phyloP scores from a whole-genome alignment of 2,329 filamentous ascomycete species.

The Coleophoma eucalyptorum region DNA sequence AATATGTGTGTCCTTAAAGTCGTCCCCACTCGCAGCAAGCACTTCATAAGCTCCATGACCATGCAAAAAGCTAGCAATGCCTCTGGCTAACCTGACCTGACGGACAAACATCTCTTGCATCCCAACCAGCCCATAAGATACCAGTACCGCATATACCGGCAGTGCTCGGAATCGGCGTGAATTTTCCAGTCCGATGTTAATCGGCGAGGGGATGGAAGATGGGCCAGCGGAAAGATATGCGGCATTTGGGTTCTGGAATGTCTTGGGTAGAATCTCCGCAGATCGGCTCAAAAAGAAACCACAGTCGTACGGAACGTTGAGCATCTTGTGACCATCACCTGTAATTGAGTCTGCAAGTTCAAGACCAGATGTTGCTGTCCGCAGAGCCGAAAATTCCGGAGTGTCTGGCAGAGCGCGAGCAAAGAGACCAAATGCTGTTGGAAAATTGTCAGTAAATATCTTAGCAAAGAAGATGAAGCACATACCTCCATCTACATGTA shows the following conservation, averaged over 20 bases:
- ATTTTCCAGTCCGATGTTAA: slow-evolving; percentile 88
- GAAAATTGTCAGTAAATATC: slow-evolving; percentile 1
- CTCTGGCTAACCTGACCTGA: slow-evolving; percentile 69
- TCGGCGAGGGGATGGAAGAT: slow-evolving; percentile 64
- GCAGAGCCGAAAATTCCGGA: slow-evolving; percentile 52
- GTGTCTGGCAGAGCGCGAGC: slow-evolving; percentile 58
- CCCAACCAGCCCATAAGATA: slow-evolving; percentile 69
- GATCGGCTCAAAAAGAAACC: slow-evolving; percentile 82
- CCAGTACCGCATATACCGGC: slow-evolving; percentile 79
- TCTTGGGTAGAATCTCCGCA: slow-evolving; percentile 49
- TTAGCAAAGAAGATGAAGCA: slow-evolving; percentile 5
- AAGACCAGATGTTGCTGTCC: slow-evolving; percentile 54
- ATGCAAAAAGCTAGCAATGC: slow-evolving; percentile 60
- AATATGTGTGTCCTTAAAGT: slow-evolving; percentile 36
- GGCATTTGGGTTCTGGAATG: slow-evolving; percentile 83
- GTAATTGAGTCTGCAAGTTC: slow-evolving; percentile 86
- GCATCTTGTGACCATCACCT: slow-evolving; percentile 83
- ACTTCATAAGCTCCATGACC: slow-evolving; percentile 61
- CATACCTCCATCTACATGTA: slow-evolving; percentile 79
- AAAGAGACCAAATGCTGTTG: slow-evolving; percentile 77
- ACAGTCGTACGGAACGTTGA: slow-evolving; percentile 93
- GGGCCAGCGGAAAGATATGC: slow-evolving; percentile 62
- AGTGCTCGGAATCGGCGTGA: slow-evolving; percentile 86
- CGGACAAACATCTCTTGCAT: slow-evolving; percentile 65
- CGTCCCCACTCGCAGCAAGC: slow-evolving; percentile 52